Conservation (phyloP, 1,284 basidiomycete genomes). For the Coniferiporia weirii region DNA sequence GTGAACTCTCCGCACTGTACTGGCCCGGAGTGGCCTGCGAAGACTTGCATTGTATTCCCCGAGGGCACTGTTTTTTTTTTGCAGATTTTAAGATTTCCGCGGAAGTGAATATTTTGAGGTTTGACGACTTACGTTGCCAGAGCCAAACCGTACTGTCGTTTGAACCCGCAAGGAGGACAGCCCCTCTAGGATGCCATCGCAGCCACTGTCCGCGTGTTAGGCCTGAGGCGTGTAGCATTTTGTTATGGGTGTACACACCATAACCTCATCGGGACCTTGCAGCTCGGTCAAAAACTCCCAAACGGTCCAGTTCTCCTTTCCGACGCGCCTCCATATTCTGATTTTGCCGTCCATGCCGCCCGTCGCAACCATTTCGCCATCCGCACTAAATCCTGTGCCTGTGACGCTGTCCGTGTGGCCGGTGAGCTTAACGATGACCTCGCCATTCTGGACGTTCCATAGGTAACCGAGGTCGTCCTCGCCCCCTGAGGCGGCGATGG, state of each 20-base stretch:
- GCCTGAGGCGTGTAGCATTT: background rate
- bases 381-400: slow-evolving; percentile 72
- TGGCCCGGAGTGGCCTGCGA: slow-evolving; percentile 84
- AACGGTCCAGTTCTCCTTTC: slow-evolving; percentile 62
- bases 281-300: slow-evolving; percentile 95
- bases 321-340: slow-evolving; percentile 83
- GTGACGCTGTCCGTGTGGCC: slow-evolving; percentile 94
- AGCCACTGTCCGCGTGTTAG: slow-evolving; percentile 60
- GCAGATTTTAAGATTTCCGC: slow-evolving; percentile 19
- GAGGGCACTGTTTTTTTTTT: slow-evolving; percentile 65
- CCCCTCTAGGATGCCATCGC: slow-evolving; percentile 94
- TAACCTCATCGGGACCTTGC: slow-evolving; percentile 92
- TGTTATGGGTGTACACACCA: slow-evolving; percentile 47
- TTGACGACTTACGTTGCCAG: slow-evolving; percentile 74
- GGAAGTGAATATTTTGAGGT: slow-evolving; percentile 6
- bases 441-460: slow-evolving; percentile 84
- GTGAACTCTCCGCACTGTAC: slow-evolving; percentile 91
- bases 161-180: slow-evolving; percentile 84
- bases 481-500: slow-evolving; percentile 86
- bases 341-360: slow-evolving; percentile 98
- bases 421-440: slow-evolving; percentile 76
- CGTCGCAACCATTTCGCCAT: slow-evolving; percentile 90
- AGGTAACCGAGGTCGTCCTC: slow-evolving; percentile 95
- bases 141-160: slow-evolving; percentile 97
- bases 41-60: slow-evolving; percentile 93